Conservation (phyloP, 2,329 filamentous ascomycete species). For the Remersonia thermophila region DNA sequence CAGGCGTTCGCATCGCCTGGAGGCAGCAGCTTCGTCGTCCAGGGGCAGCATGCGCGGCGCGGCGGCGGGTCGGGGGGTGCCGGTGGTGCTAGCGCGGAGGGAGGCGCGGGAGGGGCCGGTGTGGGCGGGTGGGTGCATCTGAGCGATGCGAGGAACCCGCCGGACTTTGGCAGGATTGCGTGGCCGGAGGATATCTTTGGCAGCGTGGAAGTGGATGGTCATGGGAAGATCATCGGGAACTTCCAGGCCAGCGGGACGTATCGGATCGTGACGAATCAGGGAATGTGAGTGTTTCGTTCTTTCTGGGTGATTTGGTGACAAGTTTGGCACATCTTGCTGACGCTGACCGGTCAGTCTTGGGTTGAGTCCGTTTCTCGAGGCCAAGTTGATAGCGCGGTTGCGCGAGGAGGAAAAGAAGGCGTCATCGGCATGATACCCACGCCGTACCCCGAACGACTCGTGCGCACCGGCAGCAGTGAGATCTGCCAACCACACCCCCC, state of each 20-base stretch:
- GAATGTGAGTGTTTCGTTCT: conserved; percentile 40
- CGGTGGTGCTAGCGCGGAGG: conserved; percentile 44
- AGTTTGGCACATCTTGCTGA: too few relatives aligned
- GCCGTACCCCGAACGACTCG: too few relatives aligned
- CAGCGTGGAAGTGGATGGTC: conserved; percentile 49
- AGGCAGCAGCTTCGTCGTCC: conserved; percentile 35
- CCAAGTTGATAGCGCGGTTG: conserved; percentile 41
- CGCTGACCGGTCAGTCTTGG: too few relatives aligned
- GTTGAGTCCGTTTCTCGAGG: conserved; percentile 41
- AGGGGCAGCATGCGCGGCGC: conserved; percentile 22
- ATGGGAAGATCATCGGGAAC: conserved; percentile 44
- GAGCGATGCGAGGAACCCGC: conserved; percentile 50
- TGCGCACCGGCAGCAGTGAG: too few relatives aligned
- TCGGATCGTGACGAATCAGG: conserved; percentile 51
- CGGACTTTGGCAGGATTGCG: conserved; percentile 55
- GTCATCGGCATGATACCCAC: not conserved
- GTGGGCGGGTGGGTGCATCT: conserved; percentile 53
- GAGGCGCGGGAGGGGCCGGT: conserved; percentile 48
- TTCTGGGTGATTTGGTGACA: not conserved
- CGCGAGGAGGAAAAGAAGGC: conserved; percentile 35
- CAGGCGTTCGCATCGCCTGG: conserved; percentile 47
- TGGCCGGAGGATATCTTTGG: conserved; percentile 60
- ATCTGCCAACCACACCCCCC: too few relatives aligned
- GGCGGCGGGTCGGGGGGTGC: conserved; percentile 30
- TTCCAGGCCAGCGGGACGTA: conserved; percentile 47